Conservation (phyloP, 106 monocot genomes). For the Allium sativum region DNA sequence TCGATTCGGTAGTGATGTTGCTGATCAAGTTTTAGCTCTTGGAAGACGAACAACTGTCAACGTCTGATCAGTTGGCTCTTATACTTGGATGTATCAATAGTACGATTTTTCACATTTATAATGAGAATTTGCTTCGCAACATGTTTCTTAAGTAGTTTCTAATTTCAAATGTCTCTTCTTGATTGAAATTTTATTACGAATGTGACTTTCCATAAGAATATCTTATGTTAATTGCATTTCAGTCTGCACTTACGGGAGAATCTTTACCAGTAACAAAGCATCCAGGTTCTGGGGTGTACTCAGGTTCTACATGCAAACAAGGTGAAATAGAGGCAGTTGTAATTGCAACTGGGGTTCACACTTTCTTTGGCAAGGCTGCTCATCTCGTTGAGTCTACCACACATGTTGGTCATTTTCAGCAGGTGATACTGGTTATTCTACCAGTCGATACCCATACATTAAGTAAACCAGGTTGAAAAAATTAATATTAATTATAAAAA, state of each 20-base stretch:
- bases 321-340: constrained; percentile 61
- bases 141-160: neutral
- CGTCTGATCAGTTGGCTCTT: too few relatives aligned
- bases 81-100: too few relatives aligned
- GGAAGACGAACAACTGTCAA: too few relatives aligned
- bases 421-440: constrained; percentile 8
- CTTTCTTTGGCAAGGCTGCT: constrained; percentile 56
- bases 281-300: constrained; percentile 43
- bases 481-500: too few relatives aligned
- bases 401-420: constrained; percentile 55
- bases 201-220: constrained; percentile 2
- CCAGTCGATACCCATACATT: too few relatives aligned
- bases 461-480: too few relatives aligned
- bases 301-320: constrained; percentile 56
- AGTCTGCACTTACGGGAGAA: constrained; percentile 55
- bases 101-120: neutral
- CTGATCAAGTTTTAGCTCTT: too few relatives aligned
- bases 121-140: neutral
- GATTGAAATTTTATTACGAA: neutral
- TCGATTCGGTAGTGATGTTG: too few relatives aligned
- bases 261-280: constrained; percentile 41
- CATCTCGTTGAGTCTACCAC: constrained; percentile 51
- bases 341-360: constrained; percentile 54
- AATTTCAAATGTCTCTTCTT: constrained; percentile 2
- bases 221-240: constrained; percentile 4